Evolutionary conservation across 805 yeast genomes (phyloP).

Genomic region (Saccharomycopsis olivae): DNA sequence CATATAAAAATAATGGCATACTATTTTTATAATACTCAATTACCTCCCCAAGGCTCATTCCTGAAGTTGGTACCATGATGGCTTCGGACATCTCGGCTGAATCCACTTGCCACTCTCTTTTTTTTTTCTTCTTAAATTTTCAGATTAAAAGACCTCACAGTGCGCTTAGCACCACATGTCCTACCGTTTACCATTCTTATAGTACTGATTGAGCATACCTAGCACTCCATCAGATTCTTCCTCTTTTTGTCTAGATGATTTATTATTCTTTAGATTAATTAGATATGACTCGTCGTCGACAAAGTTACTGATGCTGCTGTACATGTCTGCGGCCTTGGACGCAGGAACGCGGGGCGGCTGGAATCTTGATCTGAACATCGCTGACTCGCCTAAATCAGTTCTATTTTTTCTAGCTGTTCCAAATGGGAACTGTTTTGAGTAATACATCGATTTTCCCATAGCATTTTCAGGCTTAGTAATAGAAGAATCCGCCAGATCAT

Average conservation of each 20-base stretch:
- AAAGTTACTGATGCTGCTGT: constrained; percentile 7
- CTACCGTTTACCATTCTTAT: constrained; percentile 30
- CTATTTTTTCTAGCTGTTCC: background rate
- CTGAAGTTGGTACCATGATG: no score
- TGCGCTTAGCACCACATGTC: no score
- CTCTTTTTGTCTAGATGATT: constrained; percentile 30
- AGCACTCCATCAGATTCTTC: constrained; percentile 35
- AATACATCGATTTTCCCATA: constrained; percentile 4
- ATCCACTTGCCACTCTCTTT: background rate
- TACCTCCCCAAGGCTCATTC: constrained; percentile 6
- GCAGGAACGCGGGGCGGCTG: background rate
- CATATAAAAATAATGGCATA: constrained; percentile 14
- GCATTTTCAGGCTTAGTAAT: background rate
- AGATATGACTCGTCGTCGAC: constrained; percentile 20
- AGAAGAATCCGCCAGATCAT: background rate
- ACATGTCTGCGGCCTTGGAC: background rate
- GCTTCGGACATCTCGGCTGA: no score
- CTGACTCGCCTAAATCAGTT: background rate
- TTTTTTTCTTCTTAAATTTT: background rate
- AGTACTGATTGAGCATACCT: constrained; percentile 74
- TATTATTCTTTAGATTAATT: constrained; percentile 30
- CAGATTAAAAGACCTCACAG: no score
- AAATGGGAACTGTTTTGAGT: constrained; percentile 8
- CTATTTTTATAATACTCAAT: background rate
- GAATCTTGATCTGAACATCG: background rate